Base-by-base conservation (phyloP, 352 stramenopile genomes). In the Phytophthora sansomeana region DNA sequence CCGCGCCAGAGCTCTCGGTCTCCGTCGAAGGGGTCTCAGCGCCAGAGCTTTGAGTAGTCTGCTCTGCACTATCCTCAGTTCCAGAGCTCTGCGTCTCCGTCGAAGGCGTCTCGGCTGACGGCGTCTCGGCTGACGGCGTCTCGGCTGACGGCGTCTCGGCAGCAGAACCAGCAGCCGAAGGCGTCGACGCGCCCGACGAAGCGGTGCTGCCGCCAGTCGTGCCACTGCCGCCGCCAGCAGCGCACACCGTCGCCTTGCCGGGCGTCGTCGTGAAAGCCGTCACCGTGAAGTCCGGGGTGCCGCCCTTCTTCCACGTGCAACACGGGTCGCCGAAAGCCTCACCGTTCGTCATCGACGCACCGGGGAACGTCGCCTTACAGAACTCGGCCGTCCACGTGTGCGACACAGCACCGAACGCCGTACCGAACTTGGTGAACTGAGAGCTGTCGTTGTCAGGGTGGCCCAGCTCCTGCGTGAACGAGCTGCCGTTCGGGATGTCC, bases 321-420 rank as follows among this genome's bases (percentile, higher is more conserved):
- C 77, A 86, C 60, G 78, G 78, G 67, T 86, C 78, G 6, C 78
- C 78, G 65, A 87, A 81, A 39, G 74, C 78, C 17, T 62, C 72
- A 39, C 78, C 78, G 64, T 74, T 72, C 19, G 69, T 81, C 58
- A 80, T 72, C 10, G 42, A 54, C 3, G 62, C 16, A n/a, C 68
- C 68, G 26, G 62, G 62, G 60, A 77, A 77, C 38, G 38, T 63
- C 4, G 52, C 54, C 24, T 63, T 58, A 39, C 69, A 77, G 49
- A 77, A 70, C 6, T 48, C 49, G 1, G 32, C 9, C n/a, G 46
- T 50, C 76, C 76, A 84, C 35, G 58, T 71, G 46, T 68, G 49
- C 10, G 24, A n/a, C 9, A 35, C 64, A 6, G 67, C 65, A 28
- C 32, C 46, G 50, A 81, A 84, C 48, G 68, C 64, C n/a, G 51